Evolutionary conservation across 2,329 filamentous ascomycete species (phyloP).

Genomic region (Zymoseptoria crescenta): DNA sequence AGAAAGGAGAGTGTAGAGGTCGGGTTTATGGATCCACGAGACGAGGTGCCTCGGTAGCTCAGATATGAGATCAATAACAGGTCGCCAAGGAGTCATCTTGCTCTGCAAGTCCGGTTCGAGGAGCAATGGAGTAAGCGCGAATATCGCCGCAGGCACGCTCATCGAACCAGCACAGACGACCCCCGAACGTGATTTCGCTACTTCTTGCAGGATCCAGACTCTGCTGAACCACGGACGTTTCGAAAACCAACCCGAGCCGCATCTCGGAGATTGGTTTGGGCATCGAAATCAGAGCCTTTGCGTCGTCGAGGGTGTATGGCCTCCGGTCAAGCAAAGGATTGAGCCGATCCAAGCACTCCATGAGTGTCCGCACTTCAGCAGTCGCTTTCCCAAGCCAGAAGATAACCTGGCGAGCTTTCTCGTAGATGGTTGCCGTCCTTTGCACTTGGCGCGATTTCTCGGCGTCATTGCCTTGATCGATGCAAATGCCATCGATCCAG

Average conservation of each 20-base stretch:
- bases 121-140: too few relatives aligned
- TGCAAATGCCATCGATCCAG: conserved; percentile 8
- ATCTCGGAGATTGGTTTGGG: too few relatives aligned
- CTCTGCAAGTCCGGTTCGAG: not conserved
- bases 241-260: not conserved
- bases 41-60: not conserved
- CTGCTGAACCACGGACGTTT: not conserved
- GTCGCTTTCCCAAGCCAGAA: conserved; percentile 3
- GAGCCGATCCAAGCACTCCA: not conserved
- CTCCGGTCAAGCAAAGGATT: too few relatives aligned
- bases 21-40: not conserved
- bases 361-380: not conserved
- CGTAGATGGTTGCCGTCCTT: conserved; percentile 2
- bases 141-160: not conserved
- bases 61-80: not conserved
- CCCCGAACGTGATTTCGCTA: not conserved
- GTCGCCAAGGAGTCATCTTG: not conserved
- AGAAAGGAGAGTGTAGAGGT: not conserved
- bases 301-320: too few relatives aligned
- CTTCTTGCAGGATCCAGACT: conserved; percentile 6
- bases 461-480: conserved; percentile 1
- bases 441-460: conserved; percentile 4
- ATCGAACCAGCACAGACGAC: not conserved
- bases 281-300: too few relatives aligned
- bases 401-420: not conserved